A percentile compares a stretch with the other conserved stretches of the same genome.
These are phyloP conservation scores for Piper betle DNA, from an alignment of 164 flowering plant genomes.

Conservation along the genomic window DNA sequence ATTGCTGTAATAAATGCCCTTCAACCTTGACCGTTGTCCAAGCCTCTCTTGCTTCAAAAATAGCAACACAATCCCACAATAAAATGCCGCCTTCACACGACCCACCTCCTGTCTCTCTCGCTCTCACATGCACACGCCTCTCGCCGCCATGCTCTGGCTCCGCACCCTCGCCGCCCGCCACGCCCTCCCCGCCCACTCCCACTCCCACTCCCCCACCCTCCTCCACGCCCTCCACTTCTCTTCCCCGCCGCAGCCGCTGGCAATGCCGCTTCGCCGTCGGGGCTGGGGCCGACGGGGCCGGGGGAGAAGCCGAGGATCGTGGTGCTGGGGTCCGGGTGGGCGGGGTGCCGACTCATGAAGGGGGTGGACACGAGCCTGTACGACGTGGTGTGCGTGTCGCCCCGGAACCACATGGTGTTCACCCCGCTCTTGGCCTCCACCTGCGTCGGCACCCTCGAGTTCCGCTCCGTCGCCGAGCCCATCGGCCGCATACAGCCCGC, in stretches of 20 bases:
- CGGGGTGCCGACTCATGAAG: conserved; percentile 83
- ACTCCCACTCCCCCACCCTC: neutral
- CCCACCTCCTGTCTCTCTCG: too few species aligned
- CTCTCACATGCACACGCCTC: neutral
- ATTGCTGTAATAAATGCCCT: too few species aligned
- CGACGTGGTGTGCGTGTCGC: conserved; percentile 80
- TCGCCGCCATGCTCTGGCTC: neutral
- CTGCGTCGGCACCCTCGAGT: conserved; percentile 84
- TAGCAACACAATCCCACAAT: too few species aligned
- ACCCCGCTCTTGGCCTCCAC: conserved; percentile 92
- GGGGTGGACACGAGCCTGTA: conserved; percentile 56
- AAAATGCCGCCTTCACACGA: too few species aligned
- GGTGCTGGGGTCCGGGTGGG: conserved; percentile 93
- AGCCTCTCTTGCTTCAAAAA: too few species aligned
- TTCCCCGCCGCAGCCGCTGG: neutral
- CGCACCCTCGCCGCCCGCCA: neutral
- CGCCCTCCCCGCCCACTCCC: neutral
- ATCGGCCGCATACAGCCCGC: conserved; percentile 65
- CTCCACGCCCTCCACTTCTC: neutral
- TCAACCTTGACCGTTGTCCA: too few species aligned
- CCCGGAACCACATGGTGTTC: conserved; percentile 91
- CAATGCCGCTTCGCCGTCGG: conserved; percentile 2
- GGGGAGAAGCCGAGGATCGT: conserved; percentile 87
- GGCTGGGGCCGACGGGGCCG: conserved; percentile 53
- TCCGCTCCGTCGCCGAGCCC: conserved; percentile 83